phyloP scores from a whole-genome alignment of 495 filamentous ascomycete genomes.

The Penicillium coffeae region DNA sequence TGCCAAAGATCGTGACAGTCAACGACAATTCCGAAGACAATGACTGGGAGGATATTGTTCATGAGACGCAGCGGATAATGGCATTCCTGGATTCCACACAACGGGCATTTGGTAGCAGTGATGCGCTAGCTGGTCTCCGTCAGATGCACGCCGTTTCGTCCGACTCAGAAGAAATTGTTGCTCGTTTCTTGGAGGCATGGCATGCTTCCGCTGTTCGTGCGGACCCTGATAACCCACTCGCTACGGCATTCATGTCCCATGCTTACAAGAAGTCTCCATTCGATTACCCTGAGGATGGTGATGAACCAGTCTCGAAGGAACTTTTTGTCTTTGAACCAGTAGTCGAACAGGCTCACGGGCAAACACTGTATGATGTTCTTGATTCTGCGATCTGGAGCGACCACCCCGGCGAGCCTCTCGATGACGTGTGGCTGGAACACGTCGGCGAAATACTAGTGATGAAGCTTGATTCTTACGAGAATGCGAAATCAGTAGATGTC shows the following conservation, averaged over 20 bases:
- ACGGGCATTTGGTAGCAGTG: conserved; percentile 76
- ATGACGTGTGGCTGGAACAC: conserved; percentile 51
- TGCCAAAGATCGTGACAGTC: conserved; percentile 55
- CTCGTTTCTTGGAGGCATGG: conserved; percentile 40
- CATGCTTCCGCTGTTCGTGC: conserved; percentile 39
- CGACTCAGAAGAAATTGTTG: conserved; percentile 28
- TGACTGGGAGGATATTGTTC: conserved; percentile 46
- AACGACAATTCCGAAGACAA: conserved; percentile 35
- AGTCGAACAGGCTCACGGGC: conserved; percentile 37
- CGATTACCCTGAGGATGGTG: conserved; percentile 15
- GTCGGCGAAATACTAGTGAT: conserved; percentile 68
- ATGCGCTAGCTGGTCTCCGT: conserved; percentile 50
- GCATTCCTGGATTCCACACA: conserved; percentile 78
- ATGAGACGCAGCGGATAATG: conserved; percentile 68
- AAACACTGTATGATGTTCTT: conserved; percentile 69
- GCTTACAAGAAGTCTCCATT: conserved; percentile 35
- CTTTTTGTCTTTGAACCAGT: conserved; percentile 39
- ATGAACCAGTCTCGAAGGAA: conserved; percentile 32
- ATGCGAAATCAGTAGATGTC: conserved; percentile 50
- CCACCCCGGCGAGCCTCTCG: conserved; percentile 45
- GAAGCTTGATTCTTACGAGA: conserved; percentile 47
- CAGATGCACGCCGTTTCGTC: conserved; percentile 31
- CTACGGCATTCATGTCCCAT: conserved; percentile 36
- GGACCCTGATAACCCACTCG: conserved; percentile 35
- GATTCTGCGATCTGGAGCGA: conserved; percentile 64